These are phyloP conservation scores for Abrus precatorius DNA, from an alignment of 306 rosid species.

Conservation along the genomic window DNA sequence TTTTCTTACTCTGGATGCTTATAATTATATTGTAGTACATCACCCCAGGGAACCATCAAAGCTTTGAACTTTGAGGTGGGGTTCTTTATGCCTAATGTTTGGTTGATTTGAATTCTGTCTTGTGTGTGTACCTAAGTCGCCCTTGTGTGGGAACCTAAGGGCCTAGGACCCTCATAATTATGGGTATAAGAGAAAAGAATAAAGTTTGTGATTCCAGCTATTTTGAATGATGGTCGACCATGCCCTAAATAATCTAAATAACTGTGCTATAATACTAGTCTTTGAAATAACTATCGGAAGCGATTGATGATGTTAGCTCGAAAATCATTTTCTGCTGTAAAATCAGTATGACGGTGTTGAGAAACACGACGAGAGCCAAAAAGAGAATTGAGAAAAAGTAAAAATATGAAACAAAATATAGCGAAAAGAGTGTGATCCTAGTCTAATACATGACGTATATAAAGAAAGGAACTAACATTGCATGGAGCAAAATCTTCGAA, in stretches of 20 bases:
- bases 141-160: not conserved
- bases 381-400: too few species aligned
- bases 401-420: too few species aligned
- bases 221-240: not conserved
- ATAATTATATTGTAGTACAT: slow-evolving; percentile 65
- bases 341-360: too few species aligned
- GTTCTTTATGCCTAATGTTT: not conserved
- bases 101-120: slow-evolving; percentile 31
- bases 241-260: not conserved
- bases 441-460: too few species aligned
- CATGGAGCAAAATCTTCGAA: too few species aligned
- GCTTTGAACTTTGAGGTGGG: slow-evolving; percentile 54
- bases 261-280: too few species aligned
- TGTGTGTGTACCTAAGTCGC: slow-evolving; percentile 12
- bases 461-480: too few species aligned
- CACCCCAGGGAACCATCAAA: slow-evolving; percentile 65
- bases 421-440: too few species aligned
- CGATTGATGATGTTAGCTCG: not conserved
- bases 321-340: not conserved
- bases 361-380: too few species aligned
- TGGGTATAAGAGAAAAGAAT: not conserved
- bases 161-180: not conserved
- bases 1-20: slow-evolving; percentile 85
- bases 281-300: not conserved
- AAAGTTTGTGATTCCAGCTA: slow-evolving; percentile 15